Conservation (phyloP, 2,329 filamentous ascomycete species). For the Monosporascus sp. region DNA sequence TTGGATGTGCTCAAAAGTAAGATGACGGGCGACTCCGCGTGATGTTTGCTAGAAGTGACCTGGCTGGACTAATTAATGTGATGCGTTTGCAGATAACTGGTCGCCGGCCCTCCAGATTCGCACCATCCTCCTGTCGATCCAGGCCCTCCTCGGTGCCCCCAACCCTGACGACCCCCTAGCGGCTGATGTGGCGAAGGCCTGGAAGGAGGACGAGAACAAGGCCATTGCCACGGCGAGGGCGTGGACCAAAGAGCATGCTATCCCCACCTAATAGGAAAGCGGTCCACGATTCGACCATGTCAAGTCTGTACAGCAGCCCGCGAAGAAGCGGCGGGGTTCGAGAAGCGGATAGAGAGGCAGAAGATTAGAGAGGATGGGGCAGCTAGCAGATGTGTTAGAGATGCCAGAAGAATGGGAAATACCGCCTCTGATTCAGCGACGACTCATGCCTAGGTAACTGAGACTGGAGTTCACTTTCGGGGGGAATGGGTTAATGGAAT, state of each 20-base stretch:
- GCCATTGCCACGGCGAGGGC: conserved; percentile 89
- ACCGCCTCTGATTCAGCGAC: too few species aligned
- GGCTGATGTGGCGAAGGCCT: conserved; percentile 93
- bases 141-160: conserved; percentile 89
- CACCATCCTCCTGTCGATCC: conserved; percentile 97
- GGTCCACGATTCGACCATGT: background rate
- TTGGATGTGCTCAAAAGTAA: conserved; percentile 94
- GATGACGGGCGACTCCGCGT: conserved; percentile 14
- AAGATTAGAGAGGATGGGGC: too few species aligned
- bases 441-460: too few species aligned
- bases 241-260: conserved; percentile 83
- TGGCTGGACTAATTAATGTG: too few species aligned
- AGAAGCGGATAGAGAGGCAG: too few species aligned
- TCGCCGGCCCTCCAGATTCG: conserved; percentile 96
- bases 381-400: too few species aligned
- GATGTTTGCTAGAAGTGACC: too few species aligned
- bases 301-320: too few species aligned
- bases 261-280: conserved; percentile 33
- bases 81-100: conserved; percentile 73
- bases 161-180: conserved; percentile 98
- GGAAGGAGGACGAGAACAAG: conserved; percentile 92
- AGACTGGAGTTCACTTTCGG: too few species aligned
- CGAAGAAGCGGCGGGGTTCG: too few species aligned
- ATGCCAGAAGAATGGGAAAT: too few species aligned
- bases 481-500: too few species aligned